Base-by-base conservation (phyloP, 192 early-diverging fungal genomes). In the Umbelopsis sp. region DNA sequence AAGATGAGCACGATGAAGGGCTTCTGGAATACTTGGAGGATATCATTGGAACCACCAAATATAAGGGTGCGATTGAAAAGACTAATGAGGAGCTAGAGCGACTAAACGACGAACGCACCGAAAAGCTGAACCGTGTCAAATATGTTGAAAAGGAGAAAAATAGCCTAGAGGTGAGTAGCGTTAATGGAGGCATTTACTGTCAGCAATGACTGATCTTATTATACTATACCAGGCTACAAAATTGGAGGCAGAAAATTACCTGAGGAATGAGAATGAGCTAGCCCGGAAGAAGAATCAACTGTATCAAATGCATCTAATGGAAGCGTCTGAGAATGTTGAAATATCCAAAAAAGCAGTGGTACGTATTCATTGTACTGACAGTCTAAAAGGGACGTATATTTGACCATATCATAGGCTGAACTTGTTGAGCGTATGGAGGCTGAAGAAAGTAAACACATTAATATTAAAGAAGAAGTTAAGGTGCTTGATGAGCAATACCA, bases 21-120 rank as follows among this genome's bases (percentile, higher is more conserved):
- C 78, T 99, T 47, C 85, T 99, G 7, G 98, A 99, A 77, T 99
- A 97, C 77, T 82, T 99, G 33, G 98, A 99, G 78, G 98, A 99
- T 77, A 98, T 99, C 51, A 98, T 99, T 37, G 98, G 98, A 16
- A 99, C 97, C 0, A 88, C 91, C 0, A 79, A 80, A 55, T 98
- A 95, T 75, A 97, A 98, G 80, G 83, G 82, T 20, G 85, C 86
- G 35, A 98, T 99, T 71, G 92, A 94, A 69, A 83, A 90, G 21
- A 84, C 90, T 6, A 86, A 75, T 21, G 71, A 77, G 37, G 76
- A 83, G 53, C 76, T 98, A 0, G 98, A 99, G 50, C 77, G 76
- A 33, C 74, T 97, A 16, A 94, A 92, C 67, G 87, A 90, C 51
- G 87, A 85, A 66, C 82, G 94, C 16, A 84, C 90, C 15, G 93